Conservation (phyloP, 306 rosid genomes). For the Vigna angularis region DNA sequence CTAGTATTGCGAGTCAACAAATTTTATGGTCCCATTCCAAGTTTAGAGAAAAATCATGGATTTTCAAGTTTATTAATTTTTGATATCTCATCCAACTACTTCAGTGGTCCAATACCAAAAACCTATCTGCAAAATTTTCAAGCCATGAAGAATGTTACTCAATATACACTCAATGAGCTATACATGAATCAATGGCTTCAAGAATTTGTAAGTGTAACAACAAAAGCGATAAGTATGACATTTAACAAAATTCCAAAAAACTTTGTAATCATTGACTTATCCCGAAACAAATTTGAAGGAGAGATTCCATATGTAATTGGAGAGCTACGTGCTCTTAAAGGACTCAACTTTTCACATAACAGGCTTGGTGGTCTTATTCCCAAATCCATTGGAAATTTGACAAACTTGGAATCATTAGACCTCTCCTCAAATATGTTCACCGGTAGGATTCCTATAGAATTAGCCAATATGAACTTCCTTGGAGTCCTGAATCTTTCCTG, state of each 20-base stretch:
- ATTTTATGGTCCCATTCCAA: slow-evolving; percentile 42
- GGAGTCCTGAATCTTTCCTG: slow-evolving; percentile 39
- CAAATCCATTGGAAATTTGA: slow-evolving; percentile 34
- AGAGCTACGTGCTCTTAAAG: slow-evolving; percentile 34
- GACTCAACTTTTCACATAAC: slow-evolving; percentile 49
- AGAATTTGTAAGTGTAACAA: background rate
- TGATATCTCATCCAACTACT: slow-evolving; percentile 39
- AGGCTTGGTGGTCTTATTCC: slow-evolving; percentile 47
- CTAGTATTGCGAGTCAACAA: slow-evolving; percentile 40
- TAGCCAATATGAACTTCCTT: slow-evolving; percentile 31
- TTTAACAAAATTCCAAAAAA: background rate
- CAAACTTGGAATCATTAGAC: slow-evolving; percentile 45
- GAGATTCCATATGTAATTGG: slow-evolving; percentile 48
- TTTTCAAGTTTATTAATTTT: background rate
- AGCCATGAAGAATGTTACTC: background rate
- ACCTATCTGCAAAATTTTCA: slow-evolving; percentile 20
- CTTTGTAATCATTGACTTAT: slow-evolving; percentile 44
- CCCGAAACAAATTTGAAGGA: slow-evolving; percentile 48
- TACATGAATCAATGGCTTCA: no score
- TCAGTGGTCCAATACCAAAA: slow-evolving; percentile 44
- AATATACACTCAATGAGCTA: no score
- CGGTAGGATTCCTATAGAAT: slow-evolving; percentile 31
- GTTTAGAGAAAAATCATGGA: background rate
- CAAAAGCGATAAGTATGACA: background rate
- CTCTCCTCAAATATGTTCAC: slow-evolving; percentile 48